Evolutionary conservation across 2,329 filamentous ascomycete species (phyloP), one percentile per base, ranked within the genome.

Genomic region (Ilyonectria mors-panacis): DNA sequence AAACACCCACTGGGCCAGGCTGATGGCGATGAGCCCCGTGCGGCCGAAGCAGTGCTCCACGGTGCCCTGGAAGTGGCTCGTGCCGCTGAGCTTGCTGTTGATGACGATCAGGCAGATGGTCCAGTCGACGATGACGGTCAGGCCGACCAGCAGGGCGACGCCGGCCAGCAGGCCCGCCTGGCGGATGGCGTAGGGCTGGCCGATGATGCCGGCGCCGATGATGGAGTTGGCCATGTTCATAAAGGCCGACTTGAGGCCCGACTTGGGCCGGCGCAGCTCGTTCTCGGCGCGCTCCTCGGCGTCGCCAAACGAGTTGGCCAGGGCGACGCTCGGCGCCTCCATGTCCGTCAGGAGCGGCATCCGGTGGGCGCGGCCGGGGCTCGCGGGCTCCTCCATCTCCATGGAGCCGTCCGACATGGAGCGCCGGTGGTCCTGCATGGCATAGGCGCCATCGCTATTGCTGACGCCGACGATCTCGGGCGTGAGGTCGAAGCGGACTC

Each of bases 171-270:
- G 87, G 7, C 96, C 96, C 8, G 96, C 96, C 83, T 98, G 95
- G 65, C 90, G 90, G 78, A 99, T 92, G n/a, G 96, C 96, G 82
- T 98, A 99, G 13, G 96, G 95, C 82, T 99, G 96, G 4, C 93
- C 90, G 76, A 92, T 92, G 80, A 92, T 92, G 59, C 90, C 90
- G 2, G 90, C 91, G 44, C 90, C 91, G 73, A 99, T 98, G 79
- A 99, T 99, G 75, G 93, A 97, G 84, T 99, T 99, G 70, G 96
- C 95, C 96, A 99, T 99, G 83, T 99, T 99, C 94, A 98, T 97
- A 74, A 99, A 98, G 3, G 96, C 95, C 78, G 92, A 94, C 69
- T 88, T 87, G 82, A 98, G 87, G 6, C 93, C 92, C 65, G 94
- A 97, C 82, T 95, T 95, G 53, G 95, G 94, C 63, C 95, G 87